Base-by-base conservation (phyloP, 495 filamentous ascomycete genomes). In the Aspergillus leporis region DNA sequence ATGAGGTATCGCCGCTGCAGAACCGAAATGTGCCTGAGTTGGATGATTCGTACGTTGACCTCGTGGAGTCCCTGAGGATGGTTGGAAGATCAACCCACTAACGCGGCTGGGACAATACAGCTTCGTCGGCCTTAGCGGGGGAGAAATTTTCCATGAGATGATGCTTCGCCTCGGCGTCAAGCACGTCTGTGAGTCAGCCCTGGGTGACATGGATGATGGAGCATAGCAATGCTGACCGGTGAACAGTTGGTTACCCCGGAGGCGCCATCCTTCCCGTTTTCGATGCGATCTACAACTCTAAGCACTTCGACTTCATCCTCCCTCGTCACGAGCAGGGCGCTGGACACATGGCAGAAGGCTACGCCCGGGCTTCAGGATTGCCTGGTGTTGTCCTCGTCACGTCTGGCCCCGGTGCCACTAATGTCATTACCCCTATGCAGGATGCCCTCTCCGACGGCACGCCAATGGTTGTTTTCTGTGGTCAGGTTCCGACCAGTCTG, bases 121-220 rank as follows among this genome's bases (percentile, higher is more conserved):
- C 53, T 97, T 98, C 78, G 90, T 98, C 70, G 95, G 95, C 32
- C 90, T 91, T 80, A 96, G 83, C 51, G 95, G 95, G 72, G 94
- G 94, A 68, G 87, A 97, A 70, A 98, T 98, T 61, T 96, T 98
- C 80, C 92, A 98, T 67, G 93, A 98, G 76, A 98, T 98, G 94
- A 96, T 98, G 91, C 83, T 92, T 41, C 80, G 94, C 67, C 91
- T 93, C 61, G 85, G 79, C 60, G 95, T 98, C 30, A 93, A 97
- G 78, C 90, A 95, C 74, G 80, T 97, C 66, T 95, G 90, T 92
- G 78, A 72, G 88, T 90, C 66, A 72, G 40, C 31, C 34, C 48
- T 40, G 19, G 30, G 32, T 46, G 34, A 25, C 25, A 16, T 49
- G 31, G 34, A 55, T 30, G 6, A 13, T 16, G 30, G 30, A 45